These are phyloP conservation scores for Ascochyta lentis DNA, from an alignment of 2,329 filamentous ascomycete genomes.

Conservation along the genomic window DNA sequence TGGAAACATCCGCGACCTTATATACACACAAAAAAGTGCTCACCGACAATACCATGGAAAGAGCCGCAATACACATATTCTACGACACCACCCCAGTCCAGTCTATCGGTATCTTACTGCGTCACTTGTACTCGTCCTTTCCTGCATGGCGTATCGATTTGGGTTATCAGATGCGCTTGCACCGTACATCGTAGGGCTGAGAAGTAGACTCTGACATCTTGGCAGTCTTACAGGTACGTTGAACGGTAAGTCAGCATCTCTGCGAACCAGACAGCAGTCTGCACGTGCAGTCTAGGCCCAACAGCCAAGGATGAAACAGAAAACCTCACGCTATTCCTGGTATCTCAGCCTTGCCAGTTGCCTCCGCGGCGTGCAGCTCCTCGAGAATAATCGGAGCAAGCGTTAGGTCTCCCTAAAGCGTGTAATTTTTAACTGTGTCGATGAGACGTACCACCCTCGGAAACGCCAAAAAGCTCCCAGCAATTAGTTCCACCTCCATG, in stretches of 20 bases:
- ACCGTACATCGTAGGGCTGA: slow-evolving; percentile 2
- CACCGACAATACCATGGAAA: not conserved
- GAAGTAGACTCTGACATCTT: slow-evolving; percentile 2
- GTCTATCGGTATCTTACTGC: not conserved
- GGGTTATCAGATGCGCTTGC: not conserved
- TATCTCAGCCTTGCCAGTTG: not conserved
- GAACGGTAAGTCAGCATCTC: slow-evolving; percentile 14
- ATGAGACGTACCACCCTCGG: no score
- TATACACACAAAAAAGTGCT: not conserved
- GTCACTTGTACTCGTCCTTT: not conserved
- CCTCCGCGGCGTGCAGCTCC: no score
- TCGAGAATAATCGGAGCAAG: no score
- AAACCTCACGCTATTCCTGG: no score
- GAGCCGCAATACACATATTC: not conserved
- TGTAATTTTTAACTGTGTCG: no score
- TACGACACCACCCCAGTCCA: not conserved
- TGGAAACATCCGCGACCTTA: not conserved
- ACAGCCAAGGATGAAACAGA: not conserved
- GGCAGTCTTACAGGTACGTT: slow-evolving; percentile 8
- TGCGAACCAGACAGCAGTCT: not conserved
- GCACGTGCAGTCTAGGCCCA: not conserved
- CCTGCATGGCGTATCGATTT: not conserved
- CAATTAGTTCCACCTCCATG: no score
- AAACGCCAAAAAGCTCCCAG: no score
- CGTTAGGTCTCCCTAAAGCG: no score